phyloP scores from a whole-genome alignment of 2,329 filamentous ascomycete genomes.

The Hawksworthiomyces lignivorus region DNA sequence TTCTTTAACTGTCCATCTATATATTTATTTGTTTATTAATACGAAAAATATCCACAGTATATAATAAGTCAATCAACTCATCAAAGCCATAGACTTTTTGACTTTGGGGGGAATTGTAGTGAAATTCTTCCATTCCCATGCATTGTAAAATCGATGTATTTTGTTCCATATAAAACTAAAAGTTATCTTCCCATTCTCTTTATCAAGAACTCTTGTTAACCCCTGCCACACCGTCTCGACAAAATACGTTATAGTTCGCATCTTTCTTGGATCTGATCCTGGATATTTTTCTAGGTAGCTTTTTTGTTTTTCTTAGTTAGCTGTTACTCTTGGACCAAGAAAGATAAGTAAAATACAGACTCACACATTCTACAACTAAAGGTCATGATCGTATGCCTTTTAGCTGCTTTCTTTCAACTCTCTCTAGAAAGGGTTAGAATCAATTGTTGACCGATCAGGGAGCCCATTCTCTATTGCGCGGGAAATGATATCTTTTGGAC shows the following conservation, averaged over 20 bases:
- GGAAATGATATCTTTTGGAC: too few relatives aligned
- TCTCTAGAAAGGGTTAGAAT: neutral
- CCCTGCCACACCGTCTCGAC: conserved; percentile 3
- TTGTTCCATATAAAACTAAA: conserved; percentile 4
- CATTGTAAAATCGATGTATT: conserved; percentile 10
- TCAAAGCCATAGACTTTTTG: conserved; percentile 7
- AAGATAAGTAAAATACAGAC: too few relatives aligned
- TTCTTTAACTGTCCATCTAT: conserved; percentile 10
- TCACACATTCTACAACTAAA: too few relatives aligned
- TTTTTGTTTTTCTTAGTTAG: neutral
- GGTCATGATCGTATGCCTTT: neutral
- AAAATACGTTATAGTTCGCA: neutral
- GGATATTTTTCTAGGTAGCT: neutral
- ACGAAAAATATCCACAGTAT: neutral
- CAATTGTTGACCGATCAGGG: too few relatives aligned
- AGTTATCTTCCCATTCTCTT: conserved; percentile 2
- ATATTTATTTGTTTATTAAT: conserved; percentile 4
- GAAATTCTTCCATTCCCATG: conserved; percentile 4
- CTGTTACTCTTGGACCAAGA: neutral
- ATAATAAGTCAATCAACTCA: conserved; percentile 4
- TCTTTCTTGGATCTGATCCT: neutral
- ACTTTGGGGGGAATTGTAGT: conserved; percentile 6
- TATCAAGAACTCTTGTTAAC: conserved; percentile 6
- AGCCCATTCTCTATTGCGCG: too few relatives aligned
- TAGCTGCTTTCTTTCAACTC: neutral